Evolutionary conservation across 306 rosid genomes (phyloP).

Genomic region (Corylus avellana): DNA sequence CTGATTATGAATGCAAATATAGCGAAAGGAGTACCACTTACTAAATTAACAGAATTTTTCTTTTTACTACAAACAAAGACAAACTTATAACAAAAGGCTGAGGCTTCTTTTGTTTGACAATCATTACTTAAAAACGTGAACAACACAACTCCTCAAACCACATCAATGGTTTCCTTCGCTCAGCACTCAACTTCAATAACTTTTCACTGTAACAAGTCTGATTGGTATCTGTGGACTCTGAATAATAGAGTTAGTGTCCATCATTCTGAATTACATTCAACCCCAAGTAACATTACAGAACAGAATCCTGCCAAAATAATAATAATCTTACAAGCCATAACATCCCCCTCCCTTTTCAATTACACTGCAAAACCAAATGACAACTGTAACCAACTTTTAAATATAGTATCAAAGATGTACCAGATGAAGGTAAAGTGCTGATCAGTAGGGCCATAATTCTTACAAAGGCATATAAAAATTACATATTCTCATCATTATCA

Average conservation of each 20-base stretch:
- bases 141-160: too few species aligned
- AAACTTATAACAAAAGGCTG: too few species aligned
- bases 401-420: not conserved
- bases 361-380: not conserved
- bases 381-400: not conserved
- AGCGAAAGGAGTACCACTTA: not conserved
- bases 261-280: not conserved
- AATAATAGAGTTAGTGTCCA: not conserved
- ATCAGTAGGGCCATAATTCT: not conserved
- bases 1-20: not conserved
- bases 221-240: too few species aligned
- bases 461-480: not conserved
- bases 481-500: not conserved
- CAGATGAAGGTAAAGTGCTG: not conserved
- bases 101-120: too few species aligned
- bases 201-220: not conserved
- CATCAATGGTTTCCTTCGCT: too few species aligned
- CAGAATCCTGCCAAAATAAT: not conserved
- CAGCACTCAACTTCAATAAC: not conserved
- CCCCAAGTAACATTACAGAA: not conserved
- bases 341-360: not conserved
- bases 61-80: too few species aligned
- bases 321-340: not conserved
- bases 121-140: too few species aligned
- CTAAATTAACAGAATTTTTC: too few species aligned